Evolutionary conservation across 2,329 filamentous ascomycete genomes (phyloP), one percentile per base, ranked within the genome.

Genomic region (Coniochaeta ligniaria): DNA sequence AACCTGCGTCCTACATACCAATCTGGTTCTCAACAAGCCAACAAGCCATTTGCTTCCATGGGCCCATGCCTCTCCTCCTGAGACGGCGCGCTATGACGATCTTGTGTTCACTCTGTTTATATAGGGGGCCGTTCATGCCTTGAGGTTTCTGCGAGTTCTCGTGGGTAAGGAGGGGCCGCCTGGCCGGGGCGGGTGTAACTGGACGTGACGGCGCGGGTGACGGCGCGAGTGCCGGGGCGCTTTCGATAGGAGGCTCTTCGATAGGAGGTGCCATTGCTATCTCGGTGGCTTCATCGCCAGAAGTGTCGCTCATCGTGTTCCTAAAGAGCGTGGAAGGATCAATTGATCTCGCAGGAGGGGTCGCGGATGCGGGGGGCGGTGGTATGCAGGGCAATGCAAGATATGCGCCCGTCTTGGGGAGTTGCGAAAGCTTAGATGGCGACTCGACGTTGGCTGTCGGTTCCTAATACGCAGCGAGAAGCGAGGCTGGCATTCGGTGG

Each of bases 21-120:
- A 91, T 87, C 73, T 94, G 90, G 73, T 94, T 91, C 69, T 90
- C 80, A 66, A 91, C 85, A 71, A 93, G 83, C 85, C 88, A 91
- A 69, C 81, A 79, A 63, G 84, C 82, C 54, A 90, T 73, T 63
- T 81, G 80, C 69, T 82, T 85, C 67, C 83, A 76, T 45, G 85
- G 78, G 60, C 85, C 80, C 66, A 88, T 83, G 58, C 85, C 83
- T 73, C 86, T 86, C 70, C 79, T 78, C 76, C 83, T 87, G 64
- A 82, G 74, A 65, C 83, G 81, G 66, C 82, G 78, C 55, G 84
- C 78, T 28, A 84, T 75, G 56, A 84, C 78, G 55, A 79, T 78
- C 62, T 81, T 83, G 70, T 76, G 78, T 66, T 76, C 77, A 31
- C 74, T 79, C 70, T 84, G 82, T 78, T 80, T 82, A 69, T 85